phyloP scores from a whole-genome alignment of 306 rosid species.

The Prunus mira region DNA sequence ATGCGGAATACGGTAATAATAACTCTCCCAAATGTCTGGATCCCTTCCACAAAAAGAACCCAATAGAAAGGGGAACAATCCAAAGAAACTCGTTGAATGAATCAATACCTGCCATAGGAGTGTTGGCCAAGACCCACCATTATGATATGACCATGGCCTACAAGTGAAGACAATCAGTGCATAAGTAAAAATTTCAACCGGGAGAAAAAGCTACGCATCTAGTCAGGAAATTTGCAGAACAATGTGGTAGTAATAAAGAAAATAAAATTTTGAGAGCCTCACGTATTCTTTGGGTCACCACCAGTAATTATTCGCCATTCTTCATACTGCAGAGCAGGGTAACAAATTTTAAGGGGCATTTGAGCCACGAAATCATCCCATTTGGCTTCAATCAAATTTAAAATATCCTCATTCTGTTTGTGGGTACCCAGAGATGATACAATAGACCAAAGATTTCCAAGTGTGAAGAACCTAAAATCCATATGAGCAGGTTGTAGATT shows the following conservation, averaged over 20 bases:
- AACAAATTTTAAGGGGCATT: conserved; percentile 93
- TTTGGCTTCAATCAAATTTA: conserved; percentile 75
- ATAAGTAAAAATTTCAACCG: not conserved
- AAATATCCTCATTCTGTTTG: conserved; percentile 60
- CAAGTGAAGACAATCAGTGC: conserved; percentile 28
- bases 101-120: conserved; percentile 80
- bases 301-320: conserved; percentile 95
- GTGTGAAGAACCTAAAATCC: conserved; percentile 92
- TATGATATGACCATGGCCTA: conserved; percentile 96
- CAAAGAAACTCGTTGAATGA: not conserved
- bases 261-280: conserved; percentile 23
- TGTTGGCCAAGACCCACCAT: conserved; percentile 95
- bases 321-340: conserved; percentile 76
- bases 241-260: not conserved
- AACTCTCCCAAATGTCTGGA: conserved; percentile 1
- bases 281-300: conserved; percentile 96
- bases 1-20: not conserved
- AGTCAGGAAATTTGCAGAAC: conserved; percentile 1
- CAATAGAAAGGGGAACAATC: not conserved
- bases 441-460: conserved; percentile 91
- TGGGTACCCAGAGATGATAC: conserved; percentile 77
- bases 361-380: conserved; percentile 87
- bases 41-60: not conserved
- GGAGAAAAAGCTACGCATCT: not conserved
- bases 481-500: conserved; percentile 94